Percentiles rank a stretch among this genome's conserved stretches.
These are phyloP conservation scores for Yarrowia yakushimensis DNA, from an alignment of 805 yeast species.

Conservation along the genomic window DNA sequence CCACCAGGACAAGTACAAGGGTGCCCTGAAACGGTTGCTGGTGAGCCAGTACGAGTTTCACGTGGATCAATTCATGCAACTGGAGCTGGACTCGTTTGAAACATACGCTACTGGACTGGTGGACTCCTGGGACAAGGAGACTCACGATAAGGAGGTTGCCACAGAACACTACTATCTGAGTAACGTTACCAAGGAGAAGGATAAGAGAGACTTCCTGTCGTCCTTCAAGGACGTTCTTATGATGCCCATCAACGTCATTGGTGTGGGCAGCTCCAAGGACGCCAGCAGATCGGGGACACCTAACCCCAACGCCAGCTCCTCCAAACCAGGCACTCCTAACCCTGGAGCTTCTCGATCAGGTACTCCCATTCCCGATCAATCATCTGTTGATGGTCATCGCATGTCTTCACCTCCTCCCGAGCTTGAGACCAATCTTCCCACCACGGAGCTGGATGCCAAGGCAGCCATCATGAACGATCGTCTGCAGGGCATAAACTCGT, in stretches of 20 bases:
- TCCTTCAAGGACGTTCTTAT: conserved; percentile 50
- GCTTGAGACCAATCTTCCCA: conserved; percentile 35
- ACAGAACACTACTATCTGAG: conserved; percentile 48
- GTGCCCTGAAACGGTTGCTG: neutral
- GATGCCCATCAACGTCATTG: conserved; percentile 35
- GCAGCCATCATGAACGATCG: conserved; percentile 72
- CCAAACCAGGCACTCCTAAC: neutral
- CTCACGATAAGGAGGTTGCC: conserved; percentile 47
- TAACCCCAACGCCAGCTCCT: neutral
- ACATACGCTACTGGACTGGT: conserved; percentile 35
- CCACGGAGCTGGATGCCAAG: conserved; percentile 73
- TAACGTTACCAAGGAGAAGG: conserved; percentile 44
- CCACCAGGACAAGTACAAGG: conserved; percentile 10
- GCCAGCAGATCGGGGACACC: neutral
- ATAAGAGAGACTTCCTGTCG: conserved; percentile 50
- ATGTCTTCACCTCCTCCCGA: conserved; percentile 15
- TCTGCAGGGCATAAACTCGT: conserved; percentile 67
- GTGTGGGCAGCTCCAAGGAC: neutral
- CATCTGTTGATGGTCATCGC: neutral
- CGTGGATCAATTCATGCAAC: conserved; percentile 35
- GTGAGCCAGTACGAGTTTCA: conserved; percentile 30
- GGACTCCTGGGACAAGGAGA: conserved; percentile 35
- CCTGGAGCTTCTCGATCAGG: neutral
- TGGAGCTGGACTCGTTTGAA: conserved; percentile 35
- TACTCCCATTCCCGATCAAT: neutral